Conservation (phyloP, 192 early-diverging fungal species). For the Pilaira anomala region DNA sequence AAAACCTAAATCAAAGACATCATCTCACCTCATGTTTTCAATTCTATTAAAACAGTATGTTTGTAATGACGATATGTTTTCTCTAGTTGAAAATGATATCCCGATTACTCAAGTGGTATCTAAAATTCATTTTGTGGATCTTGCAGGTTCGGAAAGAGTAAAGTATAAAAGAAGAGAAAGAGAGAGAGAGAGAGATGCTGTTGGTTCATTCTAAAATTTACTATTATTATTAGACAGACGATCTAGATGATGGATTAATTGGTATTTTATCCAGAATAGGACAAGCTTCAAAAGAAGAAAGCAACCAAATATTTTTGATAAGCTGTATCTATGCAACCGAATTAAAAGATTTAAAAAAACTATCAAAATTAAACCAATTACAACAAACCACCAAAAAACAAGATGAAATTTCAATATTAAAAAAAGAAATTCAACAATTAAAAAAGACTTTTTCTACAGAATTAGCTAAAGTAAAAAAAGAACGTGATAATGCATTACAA, state of each 20-base stretch:
- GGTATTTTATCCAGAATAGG: too few species aligned
- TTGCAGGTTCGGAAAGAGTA: slow-evolving; percentile 93
- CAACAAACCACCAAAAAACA: slow-evolving; percentile 50
- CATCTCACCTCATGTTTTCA: slow-evolving; percentile 96
- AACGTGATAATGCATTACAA: neutral
- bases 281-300: too few species aligned
- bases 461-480: neutral
- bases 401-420: neutral
- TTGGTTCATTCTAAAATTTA: neutral
- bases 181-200: neutral
- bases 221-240: too few species aligned
- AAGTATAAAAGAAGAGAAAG: slow-evolving; percentile 36
- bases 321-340: too few species aligned
- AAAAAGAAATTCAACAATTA: neutral
- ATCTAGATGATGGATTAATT: too few species aligned
- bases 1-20: slow-evolving; percentile 85
- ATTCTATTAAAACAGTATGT: slow-evolving; percentile 76
- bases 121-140: slow-evolving; percentile 98
- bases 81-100: slow-evolving; percentile 29
- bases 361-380: too few species aligned
- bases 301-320: too few species aligned
- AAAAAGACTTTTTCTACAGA: neutral
- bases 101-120: slow-evolving; percentile 18
- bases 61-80: slow-evolving; percentile 36
- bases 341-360: too few species aligned